Base-by-base conservation (phyloP, 495 filamentous ascomycete species). In the Jackrogersella multiformis region DNA sequence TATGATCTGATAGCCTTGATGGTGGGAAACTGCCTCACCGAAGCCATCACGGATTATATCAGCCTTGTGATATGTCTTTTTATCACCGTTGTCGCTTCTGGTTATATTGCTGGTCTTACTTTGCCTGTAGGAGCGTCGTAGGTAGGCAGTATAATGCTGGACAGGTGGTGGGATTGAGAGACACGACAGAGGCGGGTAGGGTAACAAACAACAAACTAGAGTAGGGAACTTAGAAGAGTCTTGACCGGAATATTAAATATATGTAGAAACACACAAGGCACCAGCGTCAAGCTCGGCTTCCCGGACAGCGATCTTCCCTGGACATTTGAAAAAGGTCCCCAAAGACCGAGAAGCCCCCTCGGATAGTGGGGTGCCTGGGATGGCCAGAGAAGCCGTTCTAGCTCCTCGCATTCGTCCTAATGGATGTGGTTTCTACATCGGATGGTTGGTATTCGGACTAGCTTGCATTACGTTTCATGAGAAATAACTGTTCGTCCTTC, bases 1-100 rank as follows among this genome's bases (percentile, higher is more conserved):
- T 88, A 94, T 51, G 91, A 94, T 66, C 89, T 82, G 61, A 97
- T 80, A 71, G 86, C 85, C 76, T 93, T 93, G 78, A 97, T 96
- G 21, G 81, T 87, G 45, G 89, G 89, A 70, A 91, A 90, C 52
- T 75, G 76, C 70, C 75, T 76, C 67, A 76, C 76, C 21, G 81
- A 74, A 20, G 82, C 78, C 80, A 82, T 84, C 54, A 32, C 64
- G 61, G 32, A 49, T n/a, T 16, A 21, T 5, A 46, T 23, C 38
- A 8, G 32, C 54, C n/a, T 56, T 51, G 7, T 41, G 9, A 44
- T 34, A 57, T 32, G 35, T 26, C 35, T 32, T 59, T 48, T 52
- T 6, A 26, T 2, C 9, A 44, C 26, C 26, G 23, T 16, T 36
- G 5, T 53, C 34, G 32, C 42, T 35, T 56, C 10, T 44, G 5